Evolutionary conservation across 2,329 filamentous ascomycete species (phyloP).

Genomic region (Claviceps pazoutovae): DNA sequence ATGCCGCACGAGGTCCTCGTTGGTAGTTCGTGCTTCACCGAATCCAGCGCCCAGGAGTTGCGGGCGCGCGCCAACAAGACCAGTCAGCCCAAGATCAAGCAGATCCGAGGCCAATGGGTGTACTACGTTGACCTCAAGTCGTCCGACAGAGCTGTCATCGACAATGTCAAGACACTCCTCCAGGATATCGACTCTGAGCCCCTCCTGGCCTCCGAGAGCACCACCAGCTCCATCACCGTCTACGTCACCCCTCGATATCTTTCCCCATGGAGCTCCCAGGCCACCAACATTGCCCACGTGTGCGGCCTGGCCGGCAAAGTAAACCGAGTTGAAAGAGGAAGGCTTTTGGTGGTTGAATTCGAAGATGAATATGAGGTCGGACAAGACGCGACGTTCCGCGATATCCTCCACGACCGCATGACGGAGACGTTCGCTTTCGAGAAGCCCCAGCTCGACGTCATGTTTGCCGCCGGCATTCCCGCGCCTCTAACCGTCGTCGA

Average conservation of each 20-base stretch:
- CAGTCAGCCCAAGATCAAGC: conserved; percentile 29
- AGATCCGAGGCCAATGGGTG: conserved; percentile 40
- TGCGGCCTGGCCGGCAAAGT: conserved; percentile 62
- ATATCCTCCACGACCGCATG: conserved; percentile 85
- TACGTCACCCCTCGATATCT: conserved; percentile 75
- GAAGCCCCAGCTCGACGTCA: conserved; percentile 54
- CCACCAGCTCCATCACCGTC: conserved; percentile 41
- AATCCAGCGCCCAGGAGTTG: conserved; percentile 29
- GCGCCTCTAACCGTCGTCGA: conserved; percentile 60
- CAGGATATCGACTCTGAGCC: conserved; percentile 22
- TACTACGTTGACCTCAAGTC: conserved; percentile 53
- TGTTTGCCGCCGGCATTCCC: conserved; percentile 60
- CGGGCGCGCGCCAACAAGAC: conserved; percentile 29
- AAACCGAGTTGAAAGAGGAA: conserved; percentile 74
- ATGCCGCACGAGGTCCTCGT: conserved; percentile 25
- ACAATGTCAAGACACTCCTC: conserved; percentile 33
- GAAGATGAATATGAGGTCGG: conserved; percentile 28
- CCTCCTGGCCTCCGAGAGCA: conserved; percentile 14
- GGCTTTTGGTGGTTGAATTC: conserved; percentile 57
- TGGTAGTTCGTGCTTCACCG: conserved; percentile 36
- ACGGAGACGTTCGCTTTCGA: conserved; percentile 64
- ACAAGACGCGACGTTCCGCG: conserved; percentile 43
- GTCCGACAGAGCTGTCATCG: conserved; percentile 27
- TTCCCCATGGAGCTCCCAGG: conserved; percentile 95
- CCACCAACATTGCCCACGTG: conserved; percentile 83